These are phyloP conservation scores for Arthrobotrys iridis DNA, from an alignment of 2,329 filamentous ascomycete species.

Conservation along the genomic window DNA sequence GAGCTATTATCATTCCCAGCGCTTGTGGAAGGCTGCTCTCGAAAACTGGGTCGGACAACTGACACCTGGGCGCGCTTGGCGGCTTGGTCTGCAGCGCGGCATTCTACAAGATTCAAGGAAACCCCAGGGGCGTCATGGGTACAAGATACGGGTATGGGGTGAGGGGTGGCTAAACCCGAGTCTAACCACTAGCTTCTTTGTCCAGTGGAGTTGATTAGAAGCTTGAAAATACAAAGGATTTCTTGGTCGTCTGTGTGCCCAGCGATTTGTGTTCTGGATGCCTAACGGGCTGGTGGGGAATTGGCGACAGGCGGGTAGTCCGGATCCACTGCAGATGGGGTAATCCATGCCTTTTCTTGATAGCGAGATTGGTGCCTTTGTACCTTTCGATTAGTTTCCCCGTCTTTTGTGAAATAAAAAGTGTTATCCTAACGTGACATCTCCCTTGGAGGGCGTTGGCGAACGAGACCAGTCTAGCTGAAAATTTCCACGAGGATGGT, in stretches of 20 bases:
- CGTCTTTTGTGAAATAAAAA: not conserved
- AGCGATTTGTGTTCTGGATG: constrained; percentile 22
- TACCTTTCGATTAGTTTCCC: not conserved
- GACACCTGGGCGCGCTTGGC: constrained; percentile 21
- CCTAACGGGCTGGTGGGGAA: constrained; percentile 11
- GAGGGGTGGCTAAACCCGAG: not conserved
- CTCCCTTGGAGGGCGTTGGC: not conserved
- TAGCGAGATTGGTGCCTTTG: not conserved
- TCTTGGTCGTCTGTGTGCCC: constrained; percentile 7
- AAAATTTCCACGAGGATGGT: not conserved
- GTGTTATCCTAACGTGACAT: constrained; percentile 24
- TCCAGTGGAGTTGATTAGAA: not conserved
- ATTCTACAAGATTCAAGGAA: not conserved
- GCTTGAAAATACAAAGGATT: constrained; percentile 2
- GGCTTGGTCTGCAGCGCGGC: constrained; percentile 1
- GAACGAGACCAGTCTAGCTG: not conserved
- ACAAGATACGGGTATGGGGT: too few species aligned
- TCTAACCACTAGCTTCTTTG: constrained; percentile 2
- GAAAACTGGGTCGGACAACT: constrained; percentile 3
- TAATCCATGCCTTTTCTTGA: not conserved
- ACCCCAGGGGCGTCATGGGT: too few species aligned
- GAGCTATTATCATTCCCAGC: constrained; percentile 7
- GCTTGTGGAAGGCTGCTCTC: constrained; percentile 5
- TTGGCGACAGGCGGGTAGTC: constrained; percentile 28
- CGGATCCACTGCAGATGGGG: constrained; percentile 5